These are phyloP conservation scores for Coemansia sp. DNA, from an alignment of 192 early-diverging fungal genomes.

Conservation along the genomic window DNA sequence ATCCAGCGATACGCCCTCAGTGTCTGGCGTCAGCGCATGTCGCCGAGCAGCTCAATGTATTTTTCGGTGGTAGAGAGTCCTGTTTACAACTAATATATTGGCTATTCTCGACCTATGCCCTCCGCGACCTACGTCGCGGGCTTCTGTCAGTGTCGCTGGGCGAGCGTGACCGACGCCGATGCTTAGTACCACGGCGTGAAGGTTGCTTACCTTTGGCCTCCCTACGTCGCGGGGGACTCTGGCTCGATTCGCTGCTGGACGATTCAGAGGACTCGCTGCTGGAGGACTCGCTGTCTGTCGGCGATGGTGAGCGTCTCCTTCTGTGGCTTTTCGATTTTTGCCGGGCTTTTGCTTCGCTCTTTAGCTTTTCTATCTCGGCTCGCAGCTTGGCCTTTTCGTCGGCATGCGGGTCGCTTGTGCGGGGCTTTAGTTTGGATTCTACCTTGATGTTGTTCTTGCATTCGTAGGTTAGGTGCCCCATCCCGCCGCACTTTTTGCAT, in stretches of 20 bases:
- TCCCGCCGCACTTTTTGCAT: constrained; percentile 53
- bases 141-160: constrained; percentile 1
- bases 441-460: constrained; percentile 51
- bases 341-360: constrained; percentile 4
- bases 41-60: constrained; percentile 37
- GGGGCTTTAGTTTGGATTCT: constrained; percentile 10
- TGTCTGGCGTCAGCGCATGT: constrained; percentile 24
- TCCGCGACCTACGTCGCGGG: not conserved
- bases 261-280: not conserved
- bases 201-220: not conserved
- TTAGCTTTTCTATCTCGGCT: constrained; percentile 34
- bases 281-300: not conserved
- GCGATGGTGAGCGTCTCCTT: constrained; percentile 5
- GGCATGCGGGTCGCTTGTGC: constrained; percentile 29
- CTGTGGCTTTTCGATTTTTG: not conserved
- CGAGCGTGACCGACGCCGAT: constrained; percentile 2
- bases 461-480: constrained; percentile 53
- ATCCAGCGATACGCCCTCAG: constrained; percentile 13
- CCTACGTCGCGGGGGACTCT: not conserved
- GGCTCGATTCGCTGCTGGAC: not conserved
- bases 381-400: constrained; percentile 40
- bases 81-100: not conserved
- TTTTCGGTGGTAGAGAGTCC: constrained; percentile 18
- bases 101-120: not conserved
- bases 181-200: not conserved